Base-by-base conservation (phyloP, 768 basidiomycete genomes). In the Mycena capillaripes region DNA sequence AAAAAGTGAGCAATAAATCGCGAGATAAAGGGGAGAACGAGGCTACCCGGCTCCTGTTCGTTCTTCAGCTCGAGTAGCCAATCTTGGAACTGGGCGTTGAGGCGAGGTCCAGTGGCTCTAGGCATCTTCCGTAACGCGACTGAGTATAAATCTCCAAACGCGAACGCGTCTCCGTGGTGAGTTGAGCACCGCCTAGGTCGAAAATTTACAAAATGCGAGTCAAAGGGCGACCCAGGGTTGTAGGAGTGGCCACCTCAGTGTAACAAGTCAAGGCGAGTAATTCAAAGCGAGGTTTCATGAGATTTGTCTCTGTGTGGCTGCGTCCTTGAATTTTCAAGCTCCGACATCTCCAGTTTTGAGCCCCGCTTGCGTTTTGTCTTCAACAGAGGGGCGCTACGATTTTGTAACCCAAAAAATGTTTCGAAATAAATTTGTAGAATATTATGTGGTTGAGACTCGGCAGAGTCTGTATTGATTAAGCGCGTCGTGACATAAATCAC, bases 51-150 rank as follows among this genome's bases (percentile, higher is more conserved):
- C 4, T 69, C 64, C 2, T 66, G 44, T 16, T 70, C 29, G 53
- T 61, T 58, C 34, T n/a, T 52, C 10, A 70, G 8, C 4, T 56
- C 68, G n/a, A 50, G 10, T 19, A 73, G 12, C 62, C 48, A 69
- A 1, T 25, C 38, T 12, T 62, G 23, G 29, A 48, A 72, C 36
- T 68, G 59, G 7, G 36, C 66, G 55, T 72, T 72, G 27, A 29
- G 11, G 34, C 48, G 58, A 36, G 5, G 32, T 21, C 19, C 36
- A 55, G 50, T 55, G 53, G 71, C 65, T 57, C 71, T 27, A 3
- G 71, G 71, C 70, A 71, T 71, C 23, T 53, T 57, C 21, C 27
- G 32, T 21, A 1, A 30, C 10, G 2, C 16, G 38, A 10, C 3
- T 16, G 38, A 2, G 38, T 38, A 10, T 38, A n/a, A n/a, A n/a